A percentile compares a stretch with the other conserved stretches of the same genome.
phyloP scores from a whole-genome alignment of 2,329 filamentous ascomycete species.

The Clonostachys solani region DNA sequence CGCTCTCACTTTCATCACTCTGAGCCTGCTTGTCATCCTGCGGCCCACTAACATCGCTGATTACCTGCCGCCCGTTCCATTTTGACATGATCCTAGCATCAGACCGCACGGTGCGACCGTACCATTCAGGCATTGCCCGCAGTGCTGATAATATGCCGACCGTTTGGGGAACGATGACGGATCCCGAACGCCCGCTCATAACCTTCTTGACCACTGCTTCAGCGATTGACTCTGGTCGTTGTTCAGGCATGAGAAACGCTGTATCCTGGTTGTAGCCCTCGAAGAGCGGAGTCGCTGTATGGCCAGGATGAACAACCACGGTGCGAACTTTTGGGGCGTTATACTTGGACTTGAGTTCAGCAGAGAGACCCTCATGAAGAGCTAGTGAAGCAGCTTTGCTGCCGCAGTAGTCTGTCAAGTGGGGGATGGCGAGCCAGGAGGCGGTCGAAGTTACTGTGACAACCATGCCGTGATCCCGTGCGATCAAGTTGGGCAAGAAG shows the following conservation, averaged over 20 bases:
- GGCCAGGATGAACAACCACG: conserved; percentile 55
- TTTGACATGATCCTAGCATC: conserved; percentile 40
- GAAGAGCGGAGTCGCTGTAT: conserved; percentile 28
- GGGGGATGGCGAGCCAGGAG: conserved; percentile 54
- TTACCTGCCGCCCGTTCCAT: conserved; percentile 41
- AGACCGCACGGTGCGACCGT: conserved; percentile 39
- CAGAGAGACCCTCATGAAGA: conserved; percentile 63
- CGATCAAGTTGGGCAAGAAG: conserved; percentile 64
- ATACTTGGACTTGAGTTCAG: conserved; percentile 56
- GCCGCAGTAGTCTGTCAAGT: conserved; percentile 64
- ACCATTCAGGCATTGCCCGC: conserved; percentile 58
- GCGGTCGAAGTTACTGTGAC: conserved; percentile 66
- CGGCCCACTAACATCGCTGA: conserved; percentile 34
- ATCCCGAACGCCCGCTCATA: conserved; percentile 39
- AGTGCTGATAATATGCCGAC: conserved; percentile 33
- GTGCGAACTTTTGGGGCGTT: conserved; percentile 61
- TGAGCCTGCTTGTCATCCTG: conserved; percentile 19
- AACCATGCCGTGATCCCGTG: conserved; percentile 65
- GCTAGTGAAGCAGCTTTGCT: conserved; percentile 62
- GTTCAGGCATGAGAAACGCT: conserved; percentile 22
- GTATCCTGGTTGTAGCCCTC: conserved; percentile 51
- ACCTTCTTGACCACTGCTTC: conserved; percentile 44
- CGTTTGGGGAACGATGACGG: conserved; percentile 39
- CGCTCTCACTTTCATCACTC: conserved; percentile 24
- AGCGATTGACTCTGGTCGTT: conserved; percentile 34